Conservation (phyloP, 805 yeast species). For the Barnettozyma sucrosica region DNA sequence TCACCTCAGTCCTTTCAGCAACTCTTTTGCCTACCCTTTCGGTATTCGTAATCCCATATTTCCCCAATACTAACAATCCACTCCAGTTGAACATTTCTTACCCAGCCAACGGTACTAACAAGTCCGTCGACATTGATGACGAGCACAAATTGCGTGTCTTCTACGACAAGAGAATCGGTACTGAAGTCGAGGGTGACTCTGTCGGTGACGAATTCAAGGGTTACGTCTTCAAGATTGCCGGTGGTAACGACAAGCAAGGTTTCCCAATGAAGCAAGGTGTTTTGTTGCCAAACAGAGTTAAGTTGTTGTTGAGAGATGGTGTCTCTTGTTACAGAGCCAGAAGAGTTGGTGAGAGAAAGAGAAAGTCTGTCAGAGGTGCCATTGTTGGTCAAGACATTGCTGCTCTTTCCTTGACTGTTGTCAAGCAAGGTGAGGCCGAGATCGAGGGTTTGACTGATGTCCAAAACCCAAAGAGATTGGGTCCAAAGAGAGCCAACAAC, state of each 20-base stretch:
- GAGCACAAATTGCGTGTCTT: constrained; percentile 98
- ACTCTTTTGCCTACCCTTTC: not conserved
- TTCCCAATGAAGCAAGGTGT: constrained; percentile 99
- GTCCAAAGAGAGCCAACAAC: constrained; percentile 99
- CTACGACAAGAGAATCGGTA: constrained; percentile 99
- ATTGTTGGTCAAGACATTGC: constrained; percentile 95
- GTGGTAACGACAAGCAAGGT: constrained; percentile 99
- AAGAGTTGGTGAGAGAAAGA: constrained; percentile 99
- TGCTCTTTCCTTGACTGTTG: constrained; percentile 85
- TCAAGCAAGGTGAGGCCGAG: constrained; percentile 96
- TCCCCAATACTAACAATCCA: constrained; percentile 7
- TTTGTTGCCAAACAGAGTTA: constrained; percentile 98
- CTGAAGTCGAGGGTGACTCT: constrained; percentile 98
- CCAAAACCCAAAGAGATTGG: constrained; percentile 97
- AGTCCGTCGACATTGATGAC: constrained; percentile 95
- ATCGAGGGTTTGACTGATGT: constrained; percentile 93
- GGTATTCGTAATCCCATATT: not conserved
- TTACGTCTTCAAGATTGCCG: constrained; percentile 96
- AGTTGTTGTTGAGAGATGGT: constrained; percentile 85
- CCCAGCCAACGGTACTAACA: constrained; percentile 99
- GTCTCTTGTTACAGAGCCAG: constrained; percentile 99
- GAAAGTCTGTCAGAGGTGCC: constrained; percentile 99
- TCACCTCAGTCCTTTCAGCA: not conserved
- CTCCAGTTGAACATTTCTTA: constrained; percentile 90
- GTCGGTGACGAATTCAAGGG: constrained; percentile 99